phyloP scores from a whole-genome alignment of 2,329 filamentous ascomycete species.

The Phaeoacremonium minimum region DNA sequence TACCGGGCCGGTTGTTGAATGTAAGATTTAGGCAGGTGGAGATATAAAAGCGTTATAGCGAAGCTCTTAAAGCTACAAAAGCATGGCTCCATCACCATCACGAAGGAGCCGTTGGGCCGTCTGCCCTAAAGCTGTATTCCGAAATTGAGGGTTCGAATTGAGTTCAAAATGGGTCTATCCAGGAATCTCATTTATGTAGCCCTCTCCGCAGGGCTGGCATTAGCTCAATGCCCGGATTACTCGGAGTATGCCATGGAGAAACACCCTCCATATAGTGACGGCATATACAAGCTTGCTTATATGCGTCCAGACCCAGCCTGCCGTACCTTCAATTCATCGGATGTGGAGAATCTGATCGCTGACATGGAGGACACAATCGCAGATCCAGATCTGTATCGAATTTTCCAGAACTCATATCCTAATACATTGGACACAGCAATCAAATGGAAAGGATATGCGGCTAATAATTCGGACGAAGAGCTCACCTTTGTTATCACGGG shows the following conservation, averaged over 20 bases:
- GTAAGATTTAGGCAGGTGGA: no score
- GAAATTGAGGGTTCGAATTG: no score
- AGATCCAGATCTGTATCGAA: slow-evolving; percentile 69
- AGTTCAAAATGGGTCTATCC: no score
- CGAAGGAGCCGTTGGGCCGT: no score
- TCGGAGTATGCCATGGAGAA: slow-evolving; percentile 50
- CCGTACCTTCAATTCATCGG: slow-evolving; percentile 73
- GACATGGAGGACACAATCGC: slow-evolving; percentile 65
- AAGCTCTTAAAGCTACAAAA: no score
- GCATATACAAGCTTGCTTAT: slow-evolving; percentile 71
- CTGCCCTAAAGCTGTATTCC: no score
- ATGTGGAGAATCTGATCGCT: slow-evolving; percentile 72
- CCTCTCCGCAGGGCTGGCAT: not conserved
- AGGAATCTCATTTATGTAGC: no score
- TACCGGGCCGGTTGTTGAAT: no score
- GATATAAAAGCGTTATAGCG: no score
- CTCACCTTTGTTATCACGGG: slow-evolving; percentile 56
- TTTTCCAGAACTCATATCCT: slow-evolving; percentile 70
- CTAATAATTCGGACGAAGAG: slow-evolving; percentile 57
- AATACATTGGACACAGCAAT: slow-evolving; percentile 74
- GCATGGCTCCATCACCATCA: no score
- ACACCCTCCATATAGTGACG: slow-evolving; percentile 72
- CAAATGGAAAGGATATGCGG: slow-evolving; percentile 59
- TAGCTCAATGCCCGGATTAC: slow-evolving; percentile 58
- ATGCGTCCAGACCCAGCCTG: slow-evolving; percentile 74